Evolutionary conservation across 164 flowering plant genomes (phyloP), one percentile per base, ranked within the genome.

Genomic region (Magnolia sinica): DNA sequence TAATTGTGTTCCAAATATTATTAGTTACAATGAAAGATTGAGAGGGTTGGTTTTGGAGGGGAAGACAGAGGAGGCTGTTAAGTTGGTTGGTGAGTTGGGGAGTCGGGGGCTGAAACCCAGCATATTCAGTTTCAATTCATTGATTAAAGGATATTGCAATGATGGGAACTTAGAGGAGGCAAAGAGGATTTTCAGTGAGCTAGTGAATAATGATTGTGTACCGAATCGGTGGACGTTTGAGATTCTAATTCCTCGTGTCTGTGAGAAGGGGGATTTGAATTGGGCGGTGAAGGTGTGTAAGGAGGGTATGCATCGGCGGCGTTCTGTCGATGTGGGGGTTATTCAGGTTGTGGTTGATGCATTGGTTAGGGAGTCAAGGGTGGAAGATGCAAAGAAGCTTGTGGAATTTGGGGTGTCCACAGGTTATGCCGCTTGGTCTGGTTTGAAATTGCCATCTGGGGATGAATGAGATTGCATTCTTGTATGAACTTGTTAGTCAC

Each of bases 41-140:
- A 74, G 76, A 14, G 89, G 86, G 24, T 51, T 88, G 81, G 75
- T 80, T 65, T 29, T 16, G 0, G 72, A 69, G 29, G 74, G 72
- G 55, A 83, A 66, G 73, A 71, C 76, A 6, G 19, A n/a, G 50
- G 88, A 85, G 19, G 87, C 89, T 0, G 79, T 78, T 64, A 76
- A 81, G 73, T 68, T 89, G 63, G 7, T 88, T 55, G 80, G 74
- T 6, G 85, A 87, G 55, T 66, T 89, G 82, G 51, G 14, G 51
- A 67, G 49, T 65, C 29, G n/a, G 22, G 76, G 76, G 8, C 18
- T 58, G 68, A 67, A 77, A 50, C 79, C 79, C 4, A 64, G 73
- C 66, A 50, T 72, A 9, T n/a, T 18, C 29, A 77, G 79, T 67
- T 77, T 64, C 76, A 73, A 73, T 68, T 24, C 71, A 0, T 31